Base-by-base conservation (phyloP, 495 filamentous ascomycete genomes). In the Xylaria venustula region DNA sequence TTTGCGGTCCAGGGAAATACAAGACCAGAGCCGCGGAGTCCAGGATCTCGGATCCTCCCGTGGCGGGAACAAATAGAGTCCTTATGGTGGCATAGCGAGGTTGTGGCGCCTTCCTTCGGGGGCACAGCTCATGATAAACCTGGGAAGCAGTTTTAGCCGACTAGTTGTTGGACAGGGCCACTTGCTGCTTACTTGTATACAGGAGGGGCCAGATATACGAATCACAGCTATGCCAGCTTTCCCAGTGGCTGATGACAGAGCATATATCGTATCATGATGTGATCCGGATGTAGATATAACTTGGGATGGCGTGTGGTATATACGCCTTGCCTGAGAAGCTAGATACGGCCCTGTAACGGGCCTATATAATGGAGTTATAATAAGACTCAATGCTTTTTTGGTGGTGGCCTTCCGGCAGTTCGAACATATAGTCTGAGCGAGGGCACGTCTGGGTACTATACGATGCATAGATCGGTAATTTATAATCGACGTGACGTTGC, bases 221-320 rank as follows among this genome's bases (percentile, higher is more conserved):
- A 98, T 87, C 8, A 98, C 87, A 2, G 95, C 95, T 71, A 98
- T 97, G 28, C 92, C 94, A 30, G 92, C 91, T 73, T 83, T 86
- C 7, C 95, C 93, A 14, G 90, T 76, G 2, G 90, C 90, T 9
- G 94, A 96, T 0, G 94, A 97, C 3, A 98, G 79, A 0, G 95
- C 94, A 69, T 93, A 98, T 15, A 99, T 96, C 3, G 94, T 98
- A 41, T 81, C 80, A 65, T 79, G 65, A 11, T 40, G 48, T 1
- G 23, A 9, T 19, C 6, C 22, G n/a, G 20, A 25, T 12, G 25
- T 17, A 12, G 14, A 25, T n/a, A 36, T 5, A 26, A 17, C 17
- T 45, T 17, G 58, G 26, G 42, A 44, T 23, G 57, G 49, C 20
- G 28, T 40, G 30, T 48, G 22, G 42, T 40, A 48, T 17, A 42